phyloP scores from a whole-genome alignment of 805 yeast species.

The Danielozyma ontarioensis region DNA sequence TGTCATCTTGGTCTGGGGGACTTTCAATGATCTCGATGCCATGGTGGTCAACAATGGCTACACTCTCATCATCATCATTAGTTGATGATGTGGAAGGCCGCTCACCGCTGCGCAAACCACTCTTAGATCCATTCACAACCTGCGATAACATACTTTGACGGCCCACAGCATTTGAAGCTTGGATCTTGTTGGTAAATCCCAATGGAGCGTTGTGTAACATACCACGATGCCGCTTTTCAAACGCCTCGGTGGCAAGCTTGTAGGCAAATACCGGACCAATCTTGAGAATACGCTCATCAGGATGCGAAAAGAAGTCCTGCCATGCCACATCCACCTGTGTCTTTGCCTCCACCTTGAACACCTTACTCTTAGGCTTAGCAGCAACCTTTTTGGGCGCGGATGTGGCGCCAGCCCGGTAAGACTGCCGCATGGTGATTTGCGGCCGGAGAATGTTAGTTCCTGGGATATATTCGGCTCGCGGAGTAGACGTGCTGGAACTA shows the following conservation, averaged over 20 bases:
- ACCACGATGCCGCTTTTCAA: conserved; percentile 57
- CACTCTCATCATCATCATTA: conserved; percentile 5
- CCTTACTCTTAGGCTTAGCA: conserved; percentile 19
- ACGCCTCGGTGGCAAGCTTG: conserved; percentile 38
- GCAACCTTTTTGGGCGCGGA: conserved; percentile 4
- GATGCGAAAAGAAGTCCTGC: conserved; percentile 46
- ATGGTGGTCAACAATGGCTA: not conserved
- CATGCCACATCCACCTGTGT: conserved; percentile 55
- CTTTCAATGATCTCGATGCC: not conserved
- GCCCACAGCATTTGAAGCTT: conserved; percentile 9
- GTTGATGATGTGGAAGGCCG: not conserved
- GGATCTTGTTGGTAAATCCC: conserved; percentile 28
- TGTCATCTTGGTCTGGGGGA: conserved; percentile 2
- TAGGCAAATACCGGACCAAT: conserved; percentile 49
- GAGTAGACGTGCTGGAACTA: conserved; percentile 21
- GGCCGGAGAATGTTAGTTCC: conserved; percentile 58
- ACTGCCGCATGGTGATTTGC: conserved; percentile 32
- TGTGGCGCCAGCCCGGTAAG: conserved; percentile 8
- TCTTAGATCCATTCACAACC: conserved; percentile 30
- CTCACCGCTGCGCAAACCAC: conserved; percentile 13
- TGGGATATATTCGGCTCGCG: conserved; percentile 47
- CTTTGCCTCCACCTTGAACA: conserved; percentile 40
- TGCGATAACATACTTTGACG: conserved; percentile 30
- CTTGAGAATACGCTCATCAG: conserved; percentile 57
- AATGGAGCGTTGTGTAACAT: conserved; percentile 55